A percentile compares a stretch with the other conserved stretches of the same genome.
These are phyloP conservation scores for Senna tora DNA, from an alignment of 306 rosid species.

Conservation along the genomic window DNA sequence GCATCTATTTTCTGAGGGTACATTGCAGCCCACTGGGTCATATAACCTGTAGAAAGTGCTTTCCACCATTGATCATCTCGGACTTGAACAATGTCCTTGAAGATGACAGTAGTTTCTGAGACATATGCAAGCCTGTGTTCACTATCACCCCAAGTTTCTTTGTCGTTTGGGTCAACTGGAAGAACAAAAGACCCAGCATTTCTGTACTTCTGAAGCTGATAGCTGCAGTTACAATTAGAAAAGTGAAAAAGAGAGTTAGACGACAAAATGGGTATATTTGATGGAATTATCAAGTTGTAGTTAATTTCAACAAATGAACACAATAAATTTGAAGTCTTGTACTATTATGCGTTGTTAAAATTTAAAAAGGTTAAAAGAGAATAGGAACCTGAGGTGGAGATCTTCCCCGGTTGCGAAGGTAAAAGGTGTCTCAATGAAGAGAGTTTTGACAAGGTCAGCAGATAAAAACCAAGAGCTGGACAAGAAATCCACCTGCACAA, in stretches of 20 bases:
- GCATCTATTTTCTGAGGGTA: conserved; percentile 89
- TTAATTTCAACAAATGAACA: not conserved
- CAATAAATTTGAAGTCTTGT: not conserved
- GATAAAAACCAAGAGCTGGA: conserved; percentile 97
- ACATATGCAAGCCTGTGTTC: conserved; percentile 97
- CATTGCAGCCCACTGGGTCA: conserved; percentile 98
- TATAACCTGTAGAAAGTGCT: conserved; percentile 85
- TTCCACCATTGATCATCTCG: conserved; percentile 99
- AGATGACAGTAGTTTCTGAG: conserved; percentile 95
- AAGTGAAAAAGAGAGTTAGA: not conserved
- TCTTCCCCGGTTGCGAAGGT: conserved; percentile 98
- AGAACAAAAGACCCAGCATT: conserved; percentile 91
- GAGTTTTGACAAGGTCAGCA: conserved; percentile 76
- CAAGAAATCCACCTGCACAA: conserved; percentile 96
- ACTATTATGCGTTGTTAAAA: not conserved
- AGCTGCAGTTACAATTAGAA: conserved; percentile 55
- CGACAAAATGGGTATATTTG: not conserved
- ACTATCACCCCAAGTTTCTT: conserved; percentile 98
- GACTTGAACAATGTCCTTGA: conserved; percentile 89
- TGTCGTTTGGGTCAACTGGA: conserved; percentile 83
- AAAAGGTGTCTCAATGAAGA: conserved; percentile 83
- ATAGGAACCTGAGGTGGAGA: conserved; percentile 97
- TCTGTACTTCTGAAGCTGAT: conserved; percentile 91
- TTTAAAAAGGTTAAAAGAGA: no score
- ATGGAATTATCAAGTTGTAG: not conserved